These are phyloP conservation scores for Zygoascus biomembranicola DNA, from an alignment of 805 yeast species.

Conservation along the genomic window DNA sequence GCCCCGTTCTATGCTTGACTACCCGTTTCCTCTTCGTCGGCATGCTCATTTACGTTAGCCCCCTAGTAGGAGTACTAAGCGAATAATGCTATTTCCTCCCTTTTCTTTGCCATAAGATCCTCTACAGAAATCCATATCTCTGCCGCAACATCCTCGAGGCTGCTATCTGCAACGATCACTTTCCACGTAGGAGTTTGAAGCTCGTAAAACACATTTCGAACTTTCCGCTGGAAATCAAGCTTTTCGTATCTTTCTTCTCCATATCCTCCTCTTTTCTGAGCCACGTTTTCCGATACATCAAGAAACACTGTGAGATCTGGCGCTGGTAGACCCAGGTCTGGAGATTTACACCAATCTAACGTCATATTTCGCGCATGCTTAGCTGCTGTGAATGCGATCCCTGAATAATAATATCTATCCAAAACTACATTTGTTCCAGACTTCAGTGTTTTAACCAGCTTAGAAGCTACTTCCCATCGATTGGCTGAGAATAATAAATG, in stretches of 20 bases:
- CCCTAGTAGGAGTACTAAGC: neutral
- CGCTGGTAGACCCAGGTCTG: conserved; percentile 76
- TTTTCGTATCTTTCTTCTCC: conserved; percentile 93
- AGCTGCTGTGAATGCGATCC: conserved; percentile 86
- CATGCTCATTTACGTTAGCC: too few relatives aligned
- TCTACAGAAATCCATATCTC: conserved; percentile 24
- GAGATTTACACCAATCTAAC: conserved; percentile 67
- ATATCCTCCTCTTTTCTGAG: conserved; percentile 58
- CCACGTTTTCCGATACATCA: conserved; percentile 43
- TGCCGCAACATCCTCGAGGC: conserved; percentile 46
- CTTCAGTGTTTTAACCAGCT: conserved; percentile 38
- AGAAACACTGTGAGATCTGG: conserved; percentile 83
- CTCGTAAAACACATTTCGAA: conserved; percentile 47
- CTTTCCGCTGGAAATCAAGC: conserved; percentile 62
- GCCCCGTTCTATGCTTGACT: too few relatives aligned
- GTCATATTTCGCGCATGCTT: conserved; percentile 47
- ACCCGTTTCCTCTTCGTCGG: too few relatives aligned
- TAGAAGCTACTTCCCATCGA: conserved; percentile 72
- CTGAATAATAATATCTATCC: conserved; percentile 89
- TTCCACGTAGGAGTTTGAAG: conserved; percentile 31
- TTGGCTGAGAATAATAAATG: conserved; percentile 89
- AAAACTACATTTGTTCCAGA: conserved; percentile 56
- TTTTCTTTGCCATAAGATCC: neutral
- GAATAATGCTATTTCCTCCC: neutral
- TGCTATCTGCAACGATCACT: conserved; percentile 52